These are phyloP conservation scores for Trichoderma polysporum DNA, from an alignment of 2,329 filamentous ascomycete genomes.

Conservation along the genomic window DNA sequence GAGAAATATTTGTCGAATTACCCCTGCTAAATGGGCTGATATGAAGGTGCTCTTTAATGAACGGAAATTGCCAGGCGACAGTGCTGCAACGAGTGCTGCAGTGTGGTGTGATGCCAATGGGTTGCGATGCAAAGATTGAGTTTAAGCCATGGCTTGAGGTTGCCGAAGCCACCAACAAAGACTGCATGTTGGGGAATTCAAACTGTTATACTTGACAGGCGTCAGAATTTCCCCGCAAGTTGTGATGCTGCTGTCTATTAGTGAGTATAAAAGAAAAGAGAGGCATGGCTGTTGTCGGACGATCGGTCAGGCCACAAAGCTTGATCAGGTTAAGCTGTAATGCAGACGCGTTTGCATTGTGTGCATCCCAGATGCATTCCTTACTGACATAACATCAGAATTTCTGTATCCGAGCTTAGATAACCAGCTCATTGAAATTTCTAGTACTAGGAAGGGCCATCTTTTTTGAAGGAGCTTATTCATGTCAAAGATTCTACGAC, in stretches of 20 bases:
- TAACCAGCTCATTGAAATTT: no score
- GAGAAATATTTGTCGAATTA: neutral
- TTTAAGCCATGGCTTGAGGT: slow-evolving; percentile 10
- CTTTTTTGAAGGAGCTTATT: no score
- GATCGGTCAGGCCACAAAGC: slow-evolving; percentile 4
- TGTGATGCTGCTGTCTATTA: neutral
- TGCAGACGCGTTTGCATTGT: neutral
- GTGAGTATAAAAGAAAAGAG: neutral
- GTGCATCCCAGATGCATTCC: neutral
- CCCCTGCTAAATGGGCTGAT: neutral
- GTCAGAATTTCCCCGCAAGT: neutral
- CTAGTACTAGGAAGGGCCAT: no score
- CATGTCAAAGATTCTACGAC: no score
- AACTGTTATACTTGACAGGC: neutral
- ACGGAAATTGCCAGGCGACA: neutral
- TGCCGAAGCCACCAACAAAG: slow-evolving; percentile 9
- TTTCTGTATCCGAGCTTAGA: neutral
- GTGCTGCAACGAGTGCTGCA: neutral
- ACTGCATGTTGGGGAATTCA: neutral
- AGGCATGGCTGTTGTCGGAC: neutral
- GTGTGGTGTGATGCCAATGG: neutral
- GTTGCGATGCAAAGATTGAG: slow-evolving; percentile 9
- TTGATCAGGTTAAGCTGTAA: slow-evolving; percentile 1
- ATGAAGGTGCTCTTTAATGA: neutral
- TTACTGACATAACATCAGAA: neutral